Percentiles rank a stretch among this genome's conserved stretches.
Conservation (phyloP, 768 basidiomycete genomes). For the Kockovaella imperatae region DNA sequence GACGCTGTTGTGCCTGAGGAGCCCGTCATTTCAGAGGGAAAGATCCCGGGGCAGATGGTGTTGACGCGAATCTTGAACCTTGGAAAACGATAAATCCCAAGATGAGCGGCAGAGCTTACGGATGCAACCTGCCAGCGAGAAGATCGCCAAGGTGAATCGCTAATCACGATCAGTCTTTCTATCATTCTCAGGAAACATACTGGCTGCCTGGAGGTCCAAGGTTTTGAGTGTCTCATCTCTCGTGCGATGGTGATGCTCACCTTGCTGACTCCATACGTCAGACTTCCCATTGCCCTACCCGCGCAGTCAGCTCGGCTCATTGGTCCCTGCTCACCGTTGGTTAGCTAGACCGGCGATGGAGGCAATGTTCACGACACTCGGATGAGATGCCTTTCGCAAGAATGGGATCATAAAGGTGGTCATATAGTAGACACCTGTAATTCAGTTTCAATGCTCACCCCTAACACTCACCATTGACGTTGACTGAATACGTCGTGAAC, state of each 20-base stretch:
- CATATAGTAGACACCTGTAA: slow-evolving; percentile 30
- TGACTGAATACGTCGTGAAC: slow-evolving; percentile 26
- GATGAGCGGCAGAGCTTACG: slow-evolving; percentile 14
- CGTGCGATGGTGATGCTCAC: slow-evolving; percentile 3
- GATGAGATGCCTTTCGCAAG: slow-evolving; percentile 19
- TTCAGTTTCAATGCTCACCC: neutral
- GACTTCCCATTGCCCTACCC: slow-evolving; percentile 23
- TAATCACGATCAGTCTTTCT: neutral
- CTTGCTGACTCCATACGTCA: slow-evolving; percentile 32
- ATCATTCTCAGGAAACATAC: too few species aligned
- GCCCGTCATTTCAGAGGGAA: slow-evolving; percentile 42
- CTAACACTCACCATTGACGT: slow-evolving; percentile 23
- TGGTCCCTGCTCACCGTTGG: slow-evolving; percentile 21
- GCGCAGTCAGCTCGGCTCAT: slow-evolving; percentile 2
- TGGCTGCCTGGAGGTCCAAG: slow-evolving; percentile 17
- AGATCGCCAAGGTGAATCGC: slow-evolving; percentile 26
- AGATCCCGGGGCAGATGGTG: slow-evolving; percentile 42
- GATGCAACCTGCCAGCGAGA: slow-evolving; percentile 31
- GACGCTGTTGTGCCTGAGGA: slow-evolving; percentile 16
- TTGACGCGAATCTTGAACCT: slow-evolving; percentile 44
- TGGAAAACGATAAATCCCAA: neutral
- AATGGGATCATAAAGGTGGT: slow-evolving; percentile 31
- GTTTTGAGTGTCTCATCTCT: neutral
- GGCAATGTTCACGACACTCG: slow-evolving; percentile 31
- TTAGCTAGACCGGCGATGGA: slow-evolving; percentile 33